Evolutionary conservation across 371 early-diverging fungal genomes (phyloP).

Genomic region (Sporodiniella umbellata): DNA sequence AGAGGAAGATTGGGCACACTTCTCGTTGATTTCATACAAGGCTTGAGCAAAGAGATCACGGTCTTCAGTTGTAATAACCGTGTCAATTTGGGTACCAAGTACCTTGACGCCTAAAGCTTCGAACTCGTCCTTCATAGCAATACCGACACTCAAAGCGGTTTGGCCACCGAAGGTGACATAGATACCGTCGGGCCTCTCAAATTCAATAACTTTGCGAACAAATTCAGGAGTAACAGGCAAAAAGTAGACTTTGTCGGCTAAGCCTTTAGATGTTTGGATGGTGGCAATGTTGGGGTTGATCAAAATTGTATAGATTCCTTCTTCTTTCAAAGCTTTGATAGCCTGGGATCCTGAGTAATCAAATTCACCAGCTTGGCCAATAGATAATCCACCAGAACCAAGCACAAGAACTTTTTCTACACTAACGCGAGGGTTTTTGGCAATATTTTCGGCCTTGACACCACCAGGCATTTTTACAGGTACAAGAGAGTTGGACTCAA

Average conservation of each 20-base stretch:
- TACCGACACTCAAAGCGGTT: slow-evolving; percentile 91
- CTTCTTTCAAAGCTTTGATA: slow-evolving; percentile 95
- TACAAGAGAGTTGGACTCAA: slow-evolving; percentile 69
- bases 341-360: slow-evolving; percentile 96
- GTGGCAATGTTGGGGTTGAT: slow-evolving; percentile 97
- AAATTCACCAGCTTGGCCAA: slow-evolving; percentile 98
- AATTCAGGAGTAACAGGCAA: slow-evolving; percentile 90
- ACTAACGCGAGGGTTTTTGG: slow-evolving; percentile 48
- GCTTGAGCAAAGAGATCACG: slow-evolving; percentile 90
- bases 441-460: slow-evolving; percentile 45
- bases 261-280: slow-evolving; percentile 90
- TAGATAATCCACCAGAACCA: slow-evolving; percentile 94
- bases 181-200: slow-evolving; percentile 93
- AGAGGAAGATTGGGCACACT: slow-evolving; percentile 78
- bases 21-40: slow-evolving; percentile 81
- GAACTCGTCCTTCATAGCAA: slow-evolving; percentile 84
- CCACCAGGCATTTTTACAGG: slow-evolving; percentile 73
- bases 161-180: slow-evolving; percentile 96
- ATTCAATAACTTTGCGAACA: slow-evolving; percentile 86
- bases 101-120: slow-evolving; percentile 80
- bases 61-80: slow-evolving; percentile 91
- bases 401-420: slow-evolving; percentile 87
- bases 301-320: slow-evolving; percentile 87
- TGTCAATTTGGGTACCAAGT: slow-evolving; percentile 89
- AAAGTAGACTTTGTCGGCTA: slow-evolving; percentile 95